Base-by-base conservation (phyloP, 768 basidiomycete genomes). In the Russula virescens region DNA sequence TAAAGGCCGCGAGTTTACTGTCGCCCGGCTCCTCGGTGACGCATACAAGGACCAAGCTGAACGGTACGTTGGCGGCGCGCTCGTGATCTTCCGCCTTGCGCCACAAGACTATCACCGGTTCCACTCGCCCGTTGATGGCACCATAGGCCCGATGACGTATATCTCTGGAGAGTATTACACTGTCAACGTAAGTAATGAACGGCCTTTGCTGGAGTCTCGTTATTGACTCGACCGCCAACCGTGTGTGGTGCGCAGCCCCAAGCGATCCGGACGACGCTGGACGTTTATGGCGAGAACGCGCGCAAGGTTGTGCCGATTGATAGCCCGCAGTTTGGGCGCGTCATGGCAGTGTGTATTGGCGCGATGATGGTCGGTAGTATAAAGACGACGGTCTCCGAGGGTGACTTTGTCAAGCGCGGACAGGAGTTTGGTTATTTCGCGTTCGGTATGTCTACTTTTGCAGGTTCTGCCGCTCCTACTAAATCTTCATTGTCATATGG, bases 351-450 rank as follows among this genome's bases (percentile, higher is more conserved):
- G 1, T 94, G 92, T 67, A 79, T 95, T 9, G 94, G 94, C 25
- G 93, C 93, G 8, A 95, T 95, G 93, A 92, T 94, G 91, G 95
- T 91, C 14, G 94, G 91, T 11, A 91, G 87, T 63, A 98, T 98
- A 71, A 73, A 84, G 68, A 90, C 88, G 5, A 94, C 93, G 0
- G 88, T 94, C n/a, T 68, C 86, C 51, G 91, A 95, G 69, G 94
- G 94, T 1, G 82, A 96, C 23, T 68, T 77, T 0, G 86, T 98
- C 64, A 80, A 80, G 69, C 83, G 91, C 14, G 94, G 94, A 2
- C 83, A 98, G 64, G 96, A 98, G 70, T 83, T 96, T 70, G 91
- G 94, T 1, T 96, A 91, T 71, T 98, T 98, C 70, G 94, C 94
- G 0, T 98, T 98, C 69, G 96, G 95, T 91, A 57, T 5, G 84